Conservation (phyloP, 805 yeast genomes). For the Lachancea thermotolerans region DNA sequence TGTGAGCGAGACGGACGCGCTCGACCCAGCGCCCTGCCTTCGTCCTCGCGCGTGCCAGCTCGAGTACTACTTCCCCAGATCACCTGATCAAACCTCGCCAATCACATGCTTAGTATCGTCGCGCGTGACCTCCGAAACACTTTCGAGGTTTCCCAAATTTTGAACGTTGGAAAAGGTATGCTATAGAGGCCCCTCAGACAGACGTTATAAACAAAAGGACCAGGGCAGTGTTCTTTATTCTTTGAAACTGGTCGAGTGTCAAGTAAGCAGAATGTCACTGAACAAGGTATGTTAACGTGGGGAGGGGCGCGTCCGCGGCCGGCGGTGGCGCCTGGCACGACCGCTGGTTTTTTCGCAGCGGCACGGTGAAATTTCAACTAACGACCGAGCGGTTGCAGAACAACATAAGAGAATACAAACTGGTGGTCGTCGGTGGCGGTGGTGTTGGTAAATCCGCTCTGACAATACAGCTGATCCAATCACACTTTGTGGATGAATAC, state of each 20-base stretch:
- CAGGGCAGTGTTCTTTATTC: not conserved
- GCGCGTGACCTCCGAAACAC: no score
- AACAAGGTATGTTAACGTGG: slow-evolving; percentile 7
- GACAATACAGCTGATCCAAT: slow-evolving; percentile 89
- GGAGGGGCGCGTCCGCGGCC: not conserved
- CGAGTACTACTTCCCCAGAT: no score
- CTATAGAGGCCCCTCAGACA: not conserved
- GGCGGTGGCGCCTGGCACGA: no score
- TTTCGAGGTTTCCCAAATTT: no score
- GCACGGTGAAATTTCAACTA: no score
- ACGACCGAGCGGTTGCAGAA: not conserved
- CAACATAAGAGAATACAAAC: slow-evolving; percentile 66
- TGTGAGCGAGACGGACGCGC: not conserved
- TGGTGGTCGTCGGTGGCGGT: slow-evolving; percentile 97
- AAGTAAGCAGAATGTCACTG: slow-evolving; percentile 5
- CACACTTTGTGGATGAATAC: slow-evolving; percentile 93
- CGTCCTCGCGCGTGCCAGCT: no score
- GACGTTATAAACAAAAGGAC: not conserved
- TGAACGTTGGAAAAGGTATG: not conserved
- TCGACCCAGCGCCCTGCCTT: no score
- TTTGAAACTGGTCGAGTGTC: not conserved
- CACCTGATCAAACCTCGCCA: no score
- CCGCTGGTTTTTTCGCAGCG: no score
- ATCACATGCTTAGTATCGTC: no score
- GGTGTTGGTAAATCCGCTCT: slow-evolving; percentile 98